These are phyloP conservation scores for Sphaerulina musiva DNA, from an alignment of 2,329 filamentous ascomycete genomes.

Conservation along the genomic window DNA sequence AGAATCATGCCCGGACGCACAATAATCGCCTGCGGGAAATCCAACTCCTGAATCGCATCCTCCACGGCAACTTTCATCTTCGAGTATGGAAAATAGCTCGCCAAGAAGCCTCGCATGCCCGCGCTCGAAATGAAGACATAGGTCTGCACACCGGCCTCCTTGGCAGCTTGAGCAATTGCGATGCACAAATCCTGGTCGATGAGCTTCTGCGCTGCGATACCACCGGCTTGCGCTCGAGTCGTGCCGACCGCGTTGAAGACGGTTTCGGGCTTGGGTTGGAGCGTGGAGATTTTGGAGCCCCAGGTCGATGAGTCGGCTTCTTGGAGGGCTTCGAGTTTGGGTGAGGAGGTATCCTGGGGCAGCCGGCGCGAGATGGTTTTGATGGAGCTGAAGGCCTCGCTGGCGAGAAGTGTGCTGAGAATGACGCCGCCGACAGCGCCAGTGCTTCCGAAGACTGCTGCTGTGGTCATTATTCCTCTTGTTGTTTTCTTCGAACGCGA, in stretches of 20 bases:
- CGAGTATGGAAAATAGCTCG: slow-evolving; percentile 31
- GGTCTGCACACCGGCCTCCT: slow-evolving; percentile 33
- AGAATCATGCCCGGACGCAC: slow-evolving; percentile 36
- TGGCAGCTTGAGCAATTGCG: slow-evolving; percentile 34
- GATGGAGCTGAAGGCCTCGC: slow-evolving; percentile 9
- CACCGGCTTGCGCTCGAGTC: slow-evolving; percentile 31
- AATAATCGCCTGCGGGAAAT: slow-evolving; percentile 36
- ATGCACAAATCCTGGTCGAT: slow-evolving; percentile 37
- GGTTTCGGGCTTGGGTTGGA: slow-evolving; percentile 13
- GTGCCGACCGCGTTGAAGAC: slow-evolving; percentile 32
- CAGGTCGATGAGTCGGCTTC: slow-evolving; percentile 18
- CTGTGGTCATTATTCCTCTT: slow-evolving; percentile 11
- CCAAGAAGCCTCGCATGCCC: slow-evolving; percentile 30
- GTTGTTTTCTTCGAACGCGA: no score
- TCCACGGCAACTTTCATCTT: slow-evolving; percentile 38
- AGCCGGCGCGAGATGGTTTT: slow-evolving; percentile 19
- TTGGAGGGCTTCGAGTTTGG: slow-evolving; percentile 14
- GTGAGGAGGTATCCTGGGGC: slow-evolving; percentile 10
- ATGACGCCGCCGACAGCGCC: slow-evolving; percentile 21
- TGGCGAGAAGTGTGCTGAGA: slow-evolving; percentile 13
- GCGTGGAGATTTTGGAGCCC: slow-evolving; percentile 8
- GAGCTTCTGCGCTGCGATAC: slow-evolving; percentile 34
- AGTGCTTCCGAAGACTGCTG: slow-evolving; percentile 20
- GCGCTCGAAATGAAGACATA: slow-evolving; percentile 35
- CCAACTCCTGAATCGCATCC: slow-evolving; percentile 33